phyloP scores from a whole-genome alignment of 2,329 filamentous ascomycete genomes.

The Trichoderma koningii region DNA sequence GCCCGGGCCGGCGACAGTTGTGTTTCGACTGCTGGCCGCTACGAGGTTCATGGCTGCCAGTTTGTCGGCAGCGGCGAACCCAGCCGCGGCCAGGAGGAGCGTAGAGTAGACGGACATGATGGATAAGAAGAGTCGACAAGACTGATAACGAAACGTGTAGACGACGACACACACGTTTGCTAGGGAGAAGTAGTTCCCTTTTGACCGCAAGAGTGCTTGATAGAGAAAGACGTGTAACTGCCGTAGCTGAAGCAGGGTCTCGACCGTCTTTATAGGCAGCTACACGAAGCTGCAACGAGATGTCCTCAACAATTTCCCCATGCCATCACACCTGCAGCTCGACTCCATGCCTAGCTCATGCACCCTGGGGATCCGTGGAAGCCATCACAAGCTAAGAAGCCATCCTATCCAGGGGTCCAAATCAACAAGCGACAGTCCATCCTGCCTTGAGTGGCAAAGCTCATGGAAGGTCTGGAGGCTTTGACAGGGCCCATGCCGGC shows the following conservation, averaged over 20 bases:
- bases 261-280: slow-evolving; percentile 5
- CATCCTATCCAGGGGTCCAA: slow-evolving; percentile 13
- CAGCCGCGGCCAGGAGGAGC: slow-evolving; percentile 35
- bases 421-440: neutral
- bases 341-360: neutral
- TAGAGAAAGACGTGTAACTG: neutral
- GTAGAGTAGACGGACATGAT: slow-evolving; percentile 34
- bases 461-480: neutral
- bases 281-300: neutral
- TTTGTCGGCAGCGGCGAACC: slow-evolving; percentile 32
- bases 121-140: slow-evolving; percentile 18
- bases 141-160: neutral
- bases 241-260: neutral
- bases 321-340: neutral
- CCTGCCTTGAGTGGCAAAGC: slow-evolving; percentile 10
- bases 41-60: slow-evolving; percentile 16
- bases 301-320: slow-evolving; percentile 1
- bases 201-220: neutral
- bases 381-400: slow-evolving; percentile 21
- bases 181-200: neutral
- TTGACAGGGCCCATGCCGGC: slow-evolving; percentile 9
- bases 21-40: slow-evolving; percentile 25
- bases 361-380: slow-evolving; percentile 2
- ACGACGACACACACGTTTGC: neutral
- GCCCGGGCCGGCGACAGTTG: slow-evolving; percentile 16